Conservation (phyloP, 2,329 filamentous ascomycete species). For the Colletotrichum sp. region DNA sequence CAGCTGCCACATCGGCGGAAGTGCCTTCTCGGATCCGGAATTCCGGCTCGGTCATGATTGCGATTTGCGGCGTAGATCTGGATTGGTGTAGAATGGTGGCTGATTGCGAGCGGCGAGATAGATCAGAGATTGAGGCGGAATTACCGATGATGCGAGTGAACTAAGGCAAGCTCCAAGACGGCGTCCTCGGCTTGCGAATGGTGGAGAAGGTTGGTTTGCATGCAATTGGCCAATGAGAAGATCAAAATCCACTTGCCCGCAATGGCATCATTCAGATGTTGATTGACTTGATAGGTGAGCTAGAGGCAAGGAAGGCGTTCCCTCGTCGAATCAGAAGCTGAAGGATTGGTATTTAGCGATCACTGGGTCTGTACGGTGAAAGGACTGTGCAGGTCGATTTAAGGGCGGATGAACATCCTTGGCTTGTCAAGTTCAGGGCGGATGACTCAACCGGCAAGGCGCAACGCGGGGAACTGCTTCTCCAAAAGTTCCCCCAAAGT, state of each 20-base stretch:
- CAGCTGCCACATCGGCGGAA: constrained; percentile 31
- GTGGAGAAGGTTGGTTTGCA: background rate
- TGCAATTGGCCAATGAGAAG: background rate
- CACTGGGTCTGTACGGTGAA: background rate
- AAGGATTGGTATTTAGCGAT: background rate
- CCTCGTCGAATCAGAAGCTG: background rate
- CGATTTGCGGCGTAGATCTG: background rate
- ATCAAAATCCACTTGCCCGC: background rate
- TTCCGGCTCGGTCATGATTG: constrained; percentile 11
- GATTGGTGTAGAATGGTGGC: background rate
- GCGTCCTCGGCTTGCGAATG: background rate
- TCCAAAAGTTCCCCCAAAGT: background rate
- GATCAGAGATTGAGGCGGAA: background rate
- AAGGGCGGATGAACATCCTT: background rate
- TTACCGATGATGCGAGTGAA: background rate
- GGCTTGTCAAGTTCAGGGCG: background rate
- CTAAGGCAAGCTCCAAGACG: background rate
- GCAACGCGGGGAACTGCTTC: background rate
- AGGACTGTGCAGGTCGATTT: background rate
- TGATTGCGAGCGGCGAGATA: background rate
- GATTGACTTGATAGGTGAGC: background rate
- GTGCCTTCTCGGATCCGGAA: constrained; percentile 36
- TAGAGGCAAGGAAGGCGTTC: background rate
- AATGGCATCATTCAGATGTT: background rate
- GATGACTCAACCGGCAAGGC: constrained; percentile 3